These are phyloP conservation scores for Backusella mclennaniae DNA, from an alignment of 192 early-diverging fungal species.

Conservation along the genomic window DNA sequence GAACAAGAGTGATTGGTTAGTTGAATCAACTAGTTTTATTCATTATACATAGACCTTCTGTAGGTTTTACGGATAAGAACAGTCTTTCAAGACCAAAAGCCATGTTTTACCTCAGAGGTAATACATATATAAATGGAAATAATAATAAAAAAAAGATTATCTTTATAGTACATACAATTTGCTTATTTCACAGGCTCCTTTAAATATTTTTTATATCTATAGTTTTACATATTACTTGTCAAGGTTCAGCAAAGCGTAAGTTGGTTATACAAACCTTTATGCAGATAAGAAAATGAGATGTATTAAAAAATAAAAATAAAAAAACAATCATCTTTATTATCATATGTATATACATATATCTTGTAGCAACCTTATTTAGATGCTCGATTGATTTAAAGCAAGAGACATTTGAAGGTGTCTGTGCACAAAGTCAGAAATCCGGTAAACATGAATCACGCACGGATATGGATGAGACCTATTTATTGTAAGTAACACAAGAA, in stretches of 20 bases:
- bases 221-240: slow-evolving; percentile 7
- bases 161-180: neutral
- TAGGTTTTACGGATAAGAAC: neutral
- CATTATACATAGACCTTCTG: neutral
- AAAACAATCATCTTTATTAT: neutral
- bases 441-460: slow-evolving; percentile 22
- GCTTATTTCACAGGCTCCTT: neutral
- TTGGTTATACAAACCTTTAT: neutral
- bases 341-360: neutral
- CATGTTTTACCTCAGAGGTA: slow-evolving; percentile 29
- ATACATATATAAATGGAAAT: neutral
- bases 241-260: slow-evolving; percentile 15
- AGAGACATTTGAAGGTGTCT: slow-evolving; percentile 6
- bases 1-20: neutral
- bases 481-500: slow-evolving; percentile 15
- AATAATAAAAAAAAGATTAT: neutral
- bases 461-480: slow-evolving; percentile 25
- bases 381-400: slow-evolving; percentile 1
- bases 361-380: neutral
- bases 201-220: neutral
- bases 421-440: slow-evolving; percentile 15
- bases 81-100: slow-evolving; percentile 5
- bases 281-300: neutral
- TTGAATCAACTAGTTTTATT: neutral
- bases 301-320: neutral